Evolutionary conservation across 208 protist genomes (phyloP), one percentile per base, ranked within the genome.

Genomic region (Leishmania aethiopica): DNA sequence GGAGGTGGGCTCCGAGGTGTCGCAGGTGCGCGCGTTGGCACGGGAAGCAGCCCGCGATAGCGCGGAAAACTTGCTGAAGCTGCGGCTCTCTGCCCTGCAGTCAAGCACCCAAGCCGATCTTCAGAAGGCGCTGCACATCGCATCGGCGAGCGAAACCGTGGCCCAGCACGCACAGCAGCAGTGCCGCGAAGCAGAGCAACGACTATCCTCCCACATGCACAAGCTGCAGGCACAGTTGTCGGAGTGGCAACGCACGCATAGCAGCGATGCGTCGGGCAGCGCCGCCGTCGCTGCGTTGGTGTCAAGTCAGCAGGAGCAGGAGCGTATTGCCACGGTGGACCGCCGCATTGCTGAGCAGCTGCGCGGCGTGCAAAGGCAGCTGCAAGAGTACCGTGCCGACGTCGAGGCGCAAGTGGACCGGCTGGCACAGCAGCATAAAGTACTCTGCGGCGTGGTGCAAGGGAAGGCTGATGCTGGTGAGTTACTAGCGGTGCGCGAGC

Each of bases 1-100:
- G 25, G 87, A 91, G 79, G 84, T 97, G 3, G 86, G 78, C 45
- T 71, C 88, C 11, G 94, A 94, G 75, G 84, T 96, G 72, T 91
- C 95, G 81, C 86, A 87, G 19, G 86, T 96, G 79, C 94, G 94
- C 67, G 83, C 88, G 49, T 69, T 95, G 13, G 94, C 94, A 0
- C 89, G 94, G 13, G 92, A 97, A 64, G 88, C 89, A 40, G 92
- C 94, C 15, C 84, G 91, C 35, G 89, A 89, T n/a, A 86, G 85
- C 67, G 85, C 86, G 7, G 92, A 95, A 75, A 92, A 92, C 19
- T 75, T 95, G 55, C 78, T 97, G 64, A 86, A 88, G 60, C 74
- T 93, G 62, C 91, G 90, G 6, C 72, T 96, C 75, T 75, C 84
- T 28, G 88, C 88, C 10, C 45, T 92, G 73, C 86, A 96, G 76